Evolutionary conservation across 1,284 basidiomycete species (phyloP).

Genomic region (Ustilago tritici): DNA sequence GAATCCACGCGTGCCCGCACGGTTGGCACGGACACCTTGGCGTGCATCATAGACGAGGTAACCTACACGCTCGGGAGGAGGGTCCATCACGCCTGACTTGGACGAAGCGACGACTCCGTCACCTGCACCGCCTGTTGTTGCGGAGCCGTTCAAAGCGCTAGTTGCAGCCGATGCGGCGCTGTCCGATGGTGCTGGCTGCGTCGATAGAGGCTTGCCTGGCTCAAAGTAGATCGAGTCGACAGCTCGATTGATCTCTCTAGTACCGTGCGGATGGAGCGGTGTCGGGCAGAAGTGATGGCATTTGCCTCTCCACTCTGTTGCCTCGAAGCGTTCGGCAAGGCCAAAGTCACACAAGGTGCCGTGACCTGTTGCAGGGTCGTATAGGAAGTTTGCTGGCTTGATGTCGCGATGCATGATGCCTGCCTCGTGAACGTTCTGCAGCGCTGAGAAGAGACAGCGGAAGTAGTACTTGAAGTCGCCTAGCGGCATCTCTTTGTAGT

Average conservation of each 20-base stretch:
- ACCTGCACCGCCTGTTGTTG: slow-evolving; percentile 30
- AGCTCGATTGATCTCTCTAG: slow-evolving; percentile 56
- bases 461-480: slow-evolving; percentile 86
- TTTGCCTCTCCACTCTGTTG: slow-evolving; percentile 64
- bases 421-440: slow-evolving; percentile 88
- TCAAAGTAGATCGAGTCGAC: slow-evolving; percentile 60
- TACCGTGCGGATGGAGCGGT: slow-evolving; percentile 57
- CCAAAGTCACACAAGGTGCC: slow-evolving; percentile 97
- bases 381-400: slow-evolving; percentile 98
- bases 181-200: slow-evolving; percentile 20
- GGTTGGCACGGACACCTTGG: slow-evolving; percentile 90
- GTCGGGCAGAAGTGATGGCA: slow-evolving; percentile 67
- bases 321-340: slow-evolving; percentile 72
- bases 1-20: slow-evolving; percentile 96
- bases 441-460: slow-evolving; percentile 87
- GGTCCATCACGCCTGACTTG: slow-evolving; percentile 55
- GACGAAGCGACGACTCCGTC: slow-evolving; percentile 13
- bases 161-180: slow-evolving; percentile 7
- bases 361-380: slow-evolving; percentile 83
- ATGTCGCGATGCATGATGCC: slow-evolving; percentile 96
- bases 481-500: slow-evolving; percentile 79
- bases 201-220: slow-evolving; percentile 57
- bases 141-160: slow-evolving; percentile 70
- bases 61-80: slow-evolving; percentile 62
- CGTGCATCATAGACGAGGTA: slow-evolving; percentile 66